Percentiles rank a stretch among this genome's conserved stretches.
phyloP scores from a whole-genome alignment of 2,329 filamentous ascomycete genomes.

The Magnaporthiopsis poae region DNA sequence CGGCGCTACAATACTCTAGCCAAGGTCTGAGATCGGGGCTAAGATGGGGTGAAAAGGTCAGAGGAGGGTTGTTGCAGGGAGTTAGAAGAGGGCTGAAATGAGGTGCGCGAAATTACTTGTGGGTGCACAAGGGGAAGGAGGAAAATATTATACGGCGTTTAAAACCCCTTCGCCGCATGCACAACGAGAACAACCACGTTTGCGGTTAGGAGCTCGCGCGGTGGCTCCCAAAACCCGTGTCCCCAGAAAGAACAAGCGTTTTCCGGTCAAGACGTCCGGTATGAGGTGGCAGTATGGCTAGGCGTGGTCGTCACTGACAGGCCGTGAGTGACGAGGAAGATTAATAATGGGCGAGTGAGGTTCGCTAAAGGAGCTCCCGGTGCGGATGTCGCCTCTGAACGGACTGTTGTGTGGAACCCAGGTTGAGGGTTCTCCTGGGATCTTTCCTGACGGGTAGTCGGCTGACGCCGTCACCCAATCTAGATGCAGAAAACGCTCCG shows the following conservation, averaged over 20 bases:
- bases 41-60: not conserved
- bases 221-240: not conserved
- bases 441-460: constrained; percentile 4
- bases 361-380: not conserved
- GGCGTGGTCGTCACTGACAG: not conserved
- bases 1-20: not conserved
- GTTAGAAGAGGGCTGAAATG: not conserved
- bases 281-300: not conserved
- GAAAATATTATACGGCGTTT: constrained; percentile 1
- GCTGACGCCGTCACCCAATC: not conserved
- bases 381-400: not conserved
- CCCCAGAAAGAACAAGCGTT: not conserved
- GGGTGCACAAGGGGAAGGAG: not conserved
- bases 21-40: not conserved
- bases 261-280: not conserved
- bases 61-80: not conserved
- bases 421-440: not conserved
- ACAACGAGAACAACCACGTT: not conserved
- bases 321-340: not conserved
- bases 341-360: constrained; percentile 4
- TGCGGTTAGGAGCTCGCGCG: not conserved
- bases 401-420: not conserved
- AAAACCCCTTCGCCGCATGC: not conserved
- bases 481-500: constrained; percentile 2
- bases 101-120: not conserved